Evolutionary conservation across 768 basidiomycete species (phyloP), one percentile per base, ranked within the genome.

Genomic region (Hericium coralloides): DNA sequence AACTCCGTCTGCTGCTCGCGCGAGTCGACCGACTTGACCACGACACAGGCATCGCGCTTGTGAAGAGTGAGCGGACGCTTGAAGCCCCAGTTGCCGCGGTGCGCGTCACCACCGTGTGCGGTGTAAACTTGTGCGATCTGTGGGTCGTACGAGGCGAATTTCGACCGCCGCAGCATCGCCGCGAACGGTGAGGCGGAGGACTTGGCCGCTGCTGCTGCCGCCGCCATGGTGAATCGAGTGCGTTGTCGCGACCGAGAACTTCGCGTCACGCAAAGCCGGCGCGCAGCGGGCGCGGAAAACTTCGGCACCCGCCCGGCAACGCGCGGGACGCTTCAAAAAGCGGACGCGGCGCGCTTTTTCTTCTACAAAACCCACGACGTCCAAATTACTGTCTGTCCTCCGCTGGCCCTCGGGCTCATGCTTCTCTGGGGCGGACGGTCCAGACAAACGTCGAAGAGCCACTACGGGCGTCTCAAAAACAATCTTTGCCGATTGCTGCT

Each of bases 401-500:
- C 71, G 71, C 73, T 71, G 68, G 69, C 74, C 63, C 66, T 65
- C 56, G 64, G 64, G 60, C 66, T 70, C 65, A 63, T 69, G 72
- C 62, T 62, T 60, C 64, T 65, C 59, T 63, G 73, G 85, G 79
- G 81, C 76, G 79, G 83, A 84, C 72, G 79, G 88, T 85, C 88
- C 88, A 91, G 88, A 91, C 89, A 90, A 85, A 77, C 80, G 88
- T 88, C 85, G 86, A 69, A 89, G 87, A 91, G 54, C 52, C 69
- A 74, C 67, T 63, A n/a, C 23, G 70, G 72, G 74, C 73, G 67
- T 75, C 86, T 87, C 87, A 80, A 90, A 92, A 91, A 92, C 89
- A 90, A 79, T 91, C 87, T 84, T 80, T 83, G 89, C 89, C 83
- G 89, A 89, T 79, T 75, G 88, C 80, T 83, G 76, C 79, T 92